A percentile compares a stretch with the other conserved stretches of the same genome.
These are phyloP conservation scores for Gremmenia infestans DNA, from an alignment of 2,329 filamentous ascomycete genomes.

Conservation along the genomic window DNA sequence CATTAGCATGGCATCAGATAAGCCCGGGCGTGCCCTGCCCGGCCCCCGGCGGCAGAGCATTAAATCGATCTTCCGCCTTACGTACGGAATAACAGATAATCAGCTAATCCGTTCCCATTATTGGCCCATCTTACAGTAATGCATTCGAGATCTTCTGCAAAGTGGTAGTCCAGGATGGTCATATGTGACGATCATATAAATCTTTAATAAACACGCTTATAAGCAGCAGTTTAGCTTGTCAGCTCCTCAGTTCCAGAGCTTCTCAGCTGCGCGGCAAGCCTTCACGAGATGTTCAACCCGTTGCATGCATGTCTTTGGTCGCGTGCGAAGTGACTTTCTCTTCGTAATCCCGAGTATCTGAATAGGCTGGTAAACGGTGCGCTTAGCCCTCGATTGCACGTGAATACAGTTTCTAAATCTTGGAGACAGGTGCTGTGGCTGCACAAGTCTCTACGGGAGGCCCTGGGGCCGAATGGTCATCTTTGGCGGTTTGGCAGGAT, in stretches of 20 bases:
- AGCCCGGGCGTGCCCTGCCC: background rate
- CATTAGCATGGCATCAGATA: background rate
- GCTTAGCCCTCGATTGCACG: background rate
- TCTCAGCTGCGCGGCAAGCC: too few relatives aligned
- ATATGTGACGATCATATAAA: constrained; percentile 7
- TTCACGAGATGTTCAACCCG: too few relatives aligned
- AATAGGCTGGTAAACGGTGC: background rate
- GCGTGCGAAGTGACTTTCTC: constrained; percentile 1
- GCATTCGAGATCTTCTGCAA: constrained; percentile 3
- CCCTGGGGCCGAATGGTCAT: too few relatives aligned
- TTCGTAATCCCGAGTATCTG: background rate
- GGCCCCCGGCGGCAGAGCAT: background rate
- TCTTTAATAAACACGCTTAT: background rate
- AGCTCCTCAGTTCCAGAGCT: too few relatives aligned
- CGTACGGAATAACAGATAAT: background rate
- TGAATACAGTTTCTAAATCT: background rate
- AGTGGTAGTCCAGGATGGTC: background rate
- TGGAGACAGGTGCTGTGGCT: background rate
- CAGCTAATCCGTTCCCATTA: constrained; percentile 4
- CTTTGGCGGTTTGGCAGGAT: background rate
- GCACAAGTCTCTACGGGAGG: background rate
- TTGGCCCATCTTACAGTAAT: constrained; percentile 2
- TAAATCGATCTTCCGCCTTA: constrained; percentile 8
- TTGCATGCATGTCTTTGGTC: background rate
- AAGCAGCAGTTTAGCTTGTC: background rate